Percentiles rank a stretch among this genome's conserved stretches.
Evolutionary conservation across 2,329 filamentous ascomycete genomes (phyloP).

Genomic region (Aspergillus japonicus): DNA sequence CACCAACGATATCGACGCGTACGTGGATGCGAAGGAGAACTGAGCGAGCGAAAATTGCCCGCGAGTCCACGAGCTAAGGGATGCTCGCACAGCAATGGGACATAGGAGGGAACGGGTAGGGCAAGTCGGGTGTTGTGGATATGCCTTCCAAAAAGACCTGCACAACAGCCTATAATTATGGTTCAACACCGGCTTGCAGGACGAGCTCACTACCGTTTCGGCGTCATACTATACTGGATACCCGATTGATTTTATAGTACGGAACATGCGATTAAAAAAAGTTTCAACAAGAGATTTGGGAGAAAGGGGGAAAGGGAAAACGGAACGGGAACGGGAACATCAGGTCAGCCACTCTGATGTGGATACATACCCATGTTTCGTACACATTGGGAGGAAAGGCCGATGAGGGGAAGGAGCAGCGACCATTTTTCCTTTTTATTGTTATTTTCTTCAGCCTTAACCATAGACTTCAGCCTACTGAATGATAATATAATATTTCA

Average conservation of each 20-base stretch:
- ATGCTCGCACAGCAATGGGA: background rate
- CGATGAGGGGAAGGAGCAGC: background rate
- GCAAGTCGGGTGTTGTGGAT: background rate
- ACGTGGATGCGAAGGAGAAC: conserved; percentile 44
- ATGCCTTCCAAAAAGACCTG: background rate
- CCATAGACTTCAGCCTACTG: conserved; percentile 5
- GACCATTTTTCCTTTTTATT: background rate
- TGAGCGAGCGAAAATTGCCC: background rate
- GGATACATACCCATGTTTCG: background rate
- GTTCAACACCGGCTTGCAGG: background rate
- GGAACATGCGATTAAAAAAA: background rate
- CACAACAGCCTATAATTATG: background rate
- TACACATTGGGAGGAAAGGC: background rate
- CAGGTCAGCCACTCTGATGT: background rate
- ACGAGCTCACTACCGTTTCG: background rate
- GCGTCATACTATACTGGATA: conserved; percentile 29
- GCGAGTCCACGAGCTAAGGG: background rate
- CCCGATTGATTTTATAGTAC: conserved; percentile 30
- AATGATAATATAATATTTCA: conserved; percentile 3
- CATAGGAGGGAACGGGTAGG: background rate
- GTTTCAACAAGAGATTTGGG: background rate
- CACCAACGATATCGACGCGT: conserved; percentile 42
- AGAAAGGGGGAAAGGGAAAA: background rate
- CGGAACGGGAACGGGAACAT: background rate
- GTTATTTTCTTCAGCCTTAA: background rate